Conservation (phyloP, 1,284 basidiomycete genomes). For the Tremellales sp. region DNA sequence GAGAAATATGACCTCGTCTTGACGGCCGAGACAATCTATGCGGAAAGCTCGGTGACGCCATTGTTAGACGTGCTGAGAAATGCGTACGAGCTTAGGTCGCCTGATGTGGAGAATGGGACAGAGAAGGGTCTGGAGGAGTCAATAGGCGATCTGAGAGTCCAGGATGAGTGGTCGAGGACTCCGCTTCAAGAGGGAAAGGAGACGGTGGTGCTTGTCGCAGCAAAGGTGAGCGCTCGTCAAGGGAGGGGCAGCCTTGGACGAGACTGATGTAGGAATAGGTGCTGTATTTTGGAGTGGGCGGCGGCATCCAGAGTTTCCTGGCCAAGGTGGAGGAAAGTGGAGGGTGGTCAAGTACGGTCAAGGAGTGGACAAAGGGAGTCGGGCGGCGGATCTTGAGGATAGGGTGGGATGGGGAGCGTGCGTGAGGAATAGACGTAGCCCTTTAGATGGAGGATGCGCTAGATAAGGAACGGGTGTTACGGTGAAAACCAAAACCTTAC, state of each 20-base stretch:
- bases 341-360: conserved; percentile 42
- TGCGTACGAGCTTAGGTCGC: conserved; percentile 12
- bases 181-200: conserved; percentile 14
- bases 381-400: conserved; percentile 63
- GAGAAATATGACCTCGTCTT: conserved; percentile 66
- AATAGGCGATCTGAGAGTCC: conserved; percentile 22
- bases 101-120: conserved; percentile 4
- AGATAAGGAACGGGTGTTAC: background rate
- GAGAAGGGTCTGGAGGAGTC: conserved; percentile 25
- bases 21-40: conserved; percentile 91
- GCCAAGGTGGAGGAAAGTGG: conserved; percentile 51
- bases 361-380: conserved; percentile 60
- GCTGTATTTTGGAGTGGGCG: conserved; percentile 94
- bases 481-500: too few relatives aligned
- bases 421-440: background rate
- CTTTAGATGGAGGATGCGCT: background rate
- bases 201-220: conserved; percentile 39
- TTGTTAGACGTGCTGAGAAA: conserved; percentile 56
- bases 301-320: conserved; percentile 74
- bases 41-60: conserved; percentile 62
- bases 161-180: conserved; percentile 15
- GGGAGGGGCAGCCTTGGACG: background rate
- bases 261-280: conserved; percentile 54
- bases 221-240: conserved; percentile 49
- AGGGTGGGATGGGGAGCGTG: conserved; percentile 51